Evolutionary conservation across 2,329 filamentous ascomycete species (phyloP).

Genomic region (Xylariaceae sp.): DNA sequence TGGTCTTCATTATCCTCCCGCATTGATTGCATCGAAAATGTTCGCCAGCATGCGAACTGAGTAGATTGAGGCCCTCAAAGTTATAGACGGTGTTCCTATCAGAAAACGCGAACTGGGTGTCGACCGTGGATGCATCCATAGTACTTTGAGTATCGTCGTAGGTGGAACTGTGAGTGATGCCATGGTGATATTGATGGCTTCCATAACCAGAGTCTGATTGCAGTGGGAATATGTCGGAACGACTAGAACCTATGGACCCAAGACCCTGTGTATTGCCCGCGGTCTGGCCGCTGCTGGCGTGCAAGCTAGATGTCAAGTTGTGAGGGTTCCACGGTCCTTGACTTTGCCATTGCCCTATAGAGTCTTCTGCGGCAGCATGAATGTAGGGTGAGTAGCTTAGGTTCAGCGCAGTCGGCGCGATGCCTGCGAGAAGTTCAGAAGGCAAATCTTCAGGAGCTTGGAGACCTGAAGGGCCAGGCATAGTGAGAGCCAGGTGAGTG

Average conservation of each 20-base stretch:
- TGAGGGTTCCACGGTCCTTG: constrained; percentile 41
- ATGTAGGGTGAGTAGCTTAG: constrained; percentile 6
- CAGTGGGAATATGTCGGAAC: constrained; percentile 24
- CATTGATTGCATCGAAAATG: constrained; percentile 38
- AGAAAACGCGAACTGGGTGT: constrained; percentile 20
- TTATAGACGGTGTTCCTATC: constrained; percentile 12
- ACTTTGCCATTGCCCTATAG: constrained; percentile 35
- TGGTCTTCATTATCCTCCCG: constrained; percentile 41
- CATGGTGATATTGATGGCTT: constrained; percentile 37
- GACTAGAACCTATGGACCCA: constrained; percentile 10
- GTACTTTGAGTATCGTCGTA: constrained; percentile 41
- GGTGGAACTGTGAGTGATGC: constrained; percentile 40
- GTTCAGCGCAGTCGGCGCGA: constrained; percentile 2
- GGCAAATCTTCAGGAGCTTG: constrained; percentile 16
- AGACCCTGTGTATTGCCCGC: constrained; percentile 24
- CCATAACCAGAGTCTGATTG: constrained; percentile 46
- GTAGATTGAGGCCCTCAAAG: background rate
- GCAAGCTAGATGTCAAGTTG: constrained; percentile 30
- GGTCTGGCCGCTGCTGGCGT: constrained; percentile 29
- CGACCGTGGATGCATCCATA: constrained; percentile 32
- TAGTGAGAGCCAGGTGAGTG: constrained; percentile 22
- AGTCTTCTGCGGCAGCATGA: constrained; percentile 18
- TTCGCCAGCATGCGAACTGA: constrained; percentile 15
- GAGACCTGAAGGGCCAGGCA: constrained; percentile 19
- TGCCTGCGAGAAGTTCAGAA: constrained; percentile 14